Conservation (phyloP, 176 grass and related monocot species). For the Oryza australiensis region DNA sequence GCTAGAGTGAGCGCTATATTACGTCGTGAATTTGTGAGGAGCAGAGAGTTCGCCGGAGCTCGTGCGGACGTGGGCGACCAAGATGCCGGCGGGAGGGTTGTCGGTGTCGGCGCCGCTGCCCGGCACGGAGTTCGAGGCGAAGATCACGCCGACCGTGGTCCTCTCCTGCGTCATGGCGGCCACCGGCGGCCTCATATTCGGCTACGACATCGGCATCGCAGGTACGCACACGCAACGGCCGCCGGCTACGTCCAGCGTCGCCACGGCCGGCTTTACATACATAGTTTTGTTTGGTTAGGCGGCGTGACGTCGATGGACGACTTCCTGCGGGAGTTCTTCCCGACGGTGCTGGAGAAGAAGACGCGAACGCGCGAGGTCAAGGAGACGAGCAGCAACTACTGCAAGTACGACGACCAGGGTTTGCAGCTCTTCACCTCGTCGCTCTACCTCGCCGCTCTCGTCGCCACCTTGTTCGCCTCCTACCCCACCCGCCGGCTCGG, state of each 20-base stretch:
- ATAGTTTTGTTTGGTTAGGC: slow-evolving; percentile 29
- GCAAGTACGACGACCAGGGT: slow-evolving; percentile 70
- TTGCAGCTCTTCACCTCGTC: slow-evolving; percentile 78
- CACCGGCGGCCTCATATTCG: slow-evolving; percentile 53
- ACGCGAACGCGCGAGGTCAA: neutral
- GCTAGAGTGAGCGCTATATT: no score
- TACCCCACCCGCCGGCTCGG: slow-evolving; percentile 39
- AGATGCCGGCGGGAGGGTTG: no score
- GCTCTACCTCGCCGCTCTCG: slow-evolving; percentile 56
- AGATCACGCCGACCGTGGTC: neutral
- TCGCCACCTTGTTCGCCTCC: slow-evolving; percentile 17
- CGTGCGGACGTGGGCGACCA: no score
- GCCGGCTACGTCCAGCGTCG: no score
- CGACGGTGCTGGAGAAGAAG: slow-evolving; percentile 68
- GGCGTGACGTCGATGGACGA: slow-evolving; percentile 88
- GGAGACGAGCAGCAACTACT: slow-evolving; percentile 64
- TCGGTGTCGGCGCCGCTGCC: no score
- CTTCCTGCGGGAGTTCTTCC: slow-evolving; percentile 81
- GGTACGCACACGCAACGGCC: slow-evolving; percentile 3
- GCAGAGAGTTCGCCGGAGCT: no score
- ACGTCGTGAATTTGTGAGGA: no score
- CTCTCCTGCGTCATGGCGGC: slow-evolving; percentile 41
- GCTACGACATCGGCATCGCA: slow-evolving; percentile 53
- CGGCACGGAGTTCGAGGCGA: no score
- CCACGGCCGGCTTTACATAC: no score